phyloP scores from a whole-genome alignment of 768 basidiomycete species.

The Kwoniella botswanensis region DNA sequence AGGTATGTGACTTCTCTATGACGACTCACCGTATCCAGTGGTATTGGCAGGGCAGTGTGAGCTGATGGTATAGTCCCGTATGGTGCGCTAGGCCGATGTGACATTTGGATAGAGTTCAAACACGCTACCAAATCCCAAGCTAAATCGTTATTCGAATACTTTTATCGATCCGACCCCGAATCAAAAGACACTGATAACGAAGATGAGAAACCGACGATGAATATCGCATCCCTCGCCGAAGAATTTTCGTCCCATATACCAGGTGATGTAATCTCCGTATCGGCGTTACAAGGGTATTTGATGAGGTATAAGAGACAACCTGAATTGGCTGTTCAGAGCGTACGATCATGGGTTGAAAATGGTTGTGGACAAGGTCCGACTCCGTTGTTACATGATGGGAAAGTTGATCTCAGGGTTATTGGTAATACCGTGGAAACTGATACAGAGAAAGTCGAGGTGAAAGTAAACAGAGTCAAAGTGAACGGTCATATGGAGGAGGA shows the following conservation, averaged over 20 bases:
- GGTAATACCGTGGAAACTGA: background rate
- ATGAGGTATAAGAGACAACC: slow-evolving; percentile 73
- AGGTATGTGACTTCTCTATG: background rate
- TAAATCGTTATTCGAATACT: slow-evolving; percentile 34
- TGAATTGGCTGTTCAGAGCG: slow-evolving; percentile 72
- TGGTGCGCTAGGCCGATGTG: slow-evolving; percentile 62
- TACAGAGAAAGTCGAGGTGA: background rate
- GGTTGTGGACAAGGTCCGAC: slow-evolving; percentile 36
- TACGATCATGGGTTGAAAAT: slow-evolving; percentile 72
- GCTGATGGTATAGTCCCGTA: background rate
- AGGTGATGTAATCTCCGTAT: slow-evolving; percentile 70
- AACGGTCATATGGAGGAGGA: background rate
- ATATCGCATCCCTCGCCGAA: slow-evolving; percentile 61
- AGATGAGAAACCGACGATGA: background rate
- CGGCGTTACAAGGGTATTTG: slow-evolving; percentile 84
- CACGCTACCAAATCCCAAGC: slow-evolving; percentile 69
- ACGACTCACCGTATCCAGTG: background rate
- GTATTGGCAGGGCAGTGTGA: background rate
- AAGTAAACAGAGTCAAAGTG: background rate
- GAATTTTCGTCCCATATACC: slow-evolving; percentile 69
- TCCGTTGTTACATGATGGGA: slow-evolving; percentile 9
- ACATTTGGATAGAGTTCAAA: slow-evolving; percentile 94
- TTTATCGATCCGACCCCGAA: slow-evolving; percentile 20
- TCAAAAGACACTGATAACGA: background rate
- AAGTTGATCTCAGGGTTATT: slow-evolving; percentile 3